Evolutionary conservation across 2,329 filamentous ascomycete species (phyloP).

Genomic region (Zymoseptoria tritici): DNA sequence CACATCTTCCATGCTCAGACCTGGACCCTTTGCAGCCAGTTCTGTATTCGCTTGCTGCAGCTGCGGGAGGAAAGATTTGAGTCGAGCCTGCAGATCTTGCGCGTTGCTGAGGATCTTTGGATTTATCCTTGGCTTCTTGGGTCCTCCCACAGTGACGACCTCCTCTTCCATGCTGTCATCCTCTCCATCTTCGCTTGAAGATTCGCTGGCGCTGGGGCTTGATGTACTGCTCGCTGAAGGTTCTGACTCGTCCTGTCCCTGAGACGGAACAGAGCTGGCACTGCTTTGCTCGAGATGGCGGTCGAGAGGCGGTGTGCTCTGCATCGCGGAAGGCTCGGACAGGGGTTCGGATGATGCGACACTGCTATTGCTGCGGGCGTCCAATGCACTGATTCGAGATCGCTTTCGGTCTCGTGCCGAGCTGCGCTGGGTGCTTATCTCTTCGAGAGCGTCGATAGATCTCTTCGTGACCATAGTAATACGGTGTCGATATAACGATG

Average conservation of each 20-base stretch:
- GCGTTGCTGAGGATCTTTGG: constrained; percentile 10
- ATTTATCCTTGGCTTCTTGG: constrained; percentile 16
- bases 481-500: not conserved
- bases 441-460: not conserved
- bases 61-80: constrained; percentile 27
- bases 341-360: not conserved
- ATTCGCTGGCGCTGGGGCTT: constrained; percentile 3
- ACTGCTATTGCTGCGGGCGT: constrained; percentile 4
- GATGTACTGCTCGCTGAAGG: not conserved
- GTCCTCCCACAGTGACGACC: constrained; percentile 10
- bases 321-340: constrained; percentile 4
- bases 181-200: constrained; percentile 5
- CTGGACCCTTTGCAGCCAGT: constrained; percentile 17
- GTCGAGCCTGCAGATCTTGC: constrained; percentile 19
- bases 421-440: not conserved
- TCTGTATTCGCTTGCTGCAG: constrained; percentile 26
- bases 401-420: constrained; percentile 1
- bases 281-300: not conserved
- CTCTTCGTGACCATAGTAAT: not conserved
- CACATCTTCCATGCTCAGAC: constrained; percentile 27
- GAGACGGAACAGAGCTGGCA: not conserved
- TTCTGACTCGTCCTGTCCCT: not conserved
- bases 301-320: constrained; percentile 1
- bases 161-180: constrained; percentile 6
- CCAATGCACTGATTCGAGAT: constrained; percentile 1